phyloP scores from a whole-genome alignment of 148 eudicot species.

The Chenopodium suecicum region DNA sequence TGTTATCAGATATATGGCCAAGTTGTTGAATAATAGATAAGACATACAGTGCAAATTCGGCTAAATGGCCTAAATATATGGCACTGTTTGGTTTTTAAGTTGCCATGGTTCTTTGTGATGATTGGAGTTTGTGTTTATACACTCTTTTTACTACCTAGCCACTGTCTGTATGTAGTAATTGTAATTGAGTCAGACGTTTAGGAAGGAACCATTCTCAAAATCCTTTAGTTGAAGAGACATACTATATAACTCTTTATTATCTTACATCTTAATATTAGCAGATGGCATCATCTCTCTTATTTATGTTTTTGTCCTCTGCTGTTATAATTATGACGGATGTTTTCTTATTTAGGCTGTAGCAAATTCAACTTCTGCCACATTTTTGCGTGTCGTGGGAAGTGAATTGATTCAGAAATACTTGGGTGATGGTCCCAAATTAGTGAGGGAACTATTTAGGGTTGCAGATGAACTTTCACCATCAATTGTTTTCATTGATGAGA shows the following conservation, averaged over 20 bases:
- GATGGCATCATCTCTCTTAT: background rate
- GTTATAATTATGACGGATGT: background rate
- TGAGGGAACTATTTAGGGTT: conserved; percentile 34
- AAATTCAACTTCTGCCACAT: conserved; percentile 42
- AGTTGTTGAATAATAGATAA: too few species aligned
- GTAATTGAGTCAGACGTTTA: background rate
- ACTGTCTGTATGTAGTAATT: background rate
- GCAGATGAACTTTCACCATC: conserved; percentile 44
- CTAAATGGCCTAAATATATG: too few species aligned
- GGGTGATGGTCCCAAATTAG: conserved; percentile 41
- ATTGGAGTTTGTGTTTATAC: background rate
- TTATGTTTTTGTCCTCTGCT: background rate
- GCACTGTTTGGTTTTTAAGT: too few species aligned
- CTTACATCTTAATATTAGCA: background rate
- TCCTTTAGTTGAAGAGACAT: background rate
- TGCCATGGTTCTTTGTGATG: too few species aligned
- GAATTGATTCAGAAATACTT: conserved; percentile 41
- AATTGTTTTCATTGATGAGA: conserved; percentile 74
- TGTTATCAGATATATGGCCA: too few species aligned
- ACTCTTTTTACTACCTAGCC: background rate
- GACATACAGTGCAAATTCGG: too few species aligned
- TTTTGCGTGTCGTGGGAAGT: conserved; percentile 45
- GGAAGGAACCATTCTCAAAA: background rate
- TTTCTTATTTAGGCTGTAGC: conserved; percentile 36
- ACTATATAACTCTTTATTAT: too few species aligned